These are phyloP conservation scores for Pharnaceum exiguum DNA, from an alignment of 148 eudicot species.

Conservation along the genomic window DNA sequence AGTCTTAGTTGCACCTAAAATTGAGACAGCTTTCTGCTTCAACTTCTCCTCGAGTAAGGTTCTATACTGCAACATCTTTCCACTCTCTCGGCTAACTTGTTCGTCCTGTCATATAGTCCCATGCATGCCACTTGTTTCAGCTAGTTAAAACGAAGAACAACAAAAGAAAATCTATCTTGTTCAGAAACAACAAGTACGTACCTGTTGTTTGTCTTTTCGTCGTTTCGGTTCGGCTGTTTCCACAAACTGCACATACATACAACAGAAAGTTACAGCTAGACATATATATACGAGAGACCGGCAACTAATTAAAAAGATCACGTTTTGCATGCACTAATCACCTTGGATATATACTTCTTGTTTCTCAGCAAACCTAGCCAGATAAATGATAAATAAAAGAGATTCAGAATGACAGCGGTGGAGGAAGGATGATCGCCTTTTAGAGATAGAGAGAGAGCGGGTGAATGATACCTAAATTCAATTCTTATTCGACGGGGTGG, in stretches of 20 bases:
- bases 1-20: slow-evolving; percentile 37
- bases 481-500: no score
- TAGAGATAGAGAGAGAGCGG: no score
- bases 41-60: slow-evolving; percentile 79
- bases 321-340: slow-evolving; percentile 9
- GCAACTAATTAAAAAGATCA: neutral
- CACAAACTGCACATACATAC: slow-evolving; percentile 23
- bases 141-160: neutral
- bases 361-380: slow-evolving; percentile 18
- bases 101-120: slow-evolving; percentile 38
- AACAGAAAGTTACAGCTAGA: slow-evolving; percentile 3
- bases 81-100: slow-evolving; percentile 60
- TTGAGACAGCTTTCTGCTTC: slow-evolving; percentile 63
- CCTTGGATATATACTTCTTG: slow-evolving; percentile 32
- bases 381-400: no score
- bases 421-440: no score
- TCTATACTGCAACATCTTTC: slow-evolving; percentile 78
- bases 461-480: no score
- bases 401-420: no score
- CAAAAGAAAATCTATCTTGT: neutral
- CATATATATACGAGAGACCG: neutral
- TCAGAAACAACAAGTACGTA: neutral
- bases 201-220: slow-evolving; percentile 32
- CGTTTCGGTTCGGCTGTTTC: slow-evolving; percentile 29
- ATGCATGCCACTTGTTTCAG: slow-evolving; percentile 3